Evolutionary conservation across 75 land plant species (phyloP).

Genomic region (Larix kaempferi): DNA sequence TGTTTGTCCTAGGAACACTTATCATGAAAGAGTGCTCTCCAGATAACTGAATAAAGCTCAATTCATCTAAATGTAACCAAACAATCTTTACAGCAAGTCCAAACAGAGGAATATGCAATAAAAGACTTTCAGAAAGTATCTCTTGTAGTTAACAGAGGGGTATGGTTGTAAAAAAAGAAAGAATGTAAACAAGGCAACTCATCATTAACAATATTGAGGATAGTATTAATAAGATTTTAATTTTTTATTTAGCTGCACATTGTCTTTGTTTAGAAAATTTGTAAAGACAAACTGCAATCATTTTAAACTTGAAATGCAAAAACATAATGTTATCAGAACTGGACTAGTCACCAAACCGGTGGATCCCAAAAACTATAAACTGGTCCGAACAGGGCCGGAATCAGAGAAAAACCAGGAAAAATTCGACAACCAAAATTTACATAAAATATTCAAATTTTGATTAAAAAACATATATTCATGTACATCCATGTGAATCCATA

Average conservation of each 20-base stretch:
- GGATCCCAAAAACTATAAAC: too few relatives aligned
- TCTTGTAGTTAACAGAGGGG: background rate
- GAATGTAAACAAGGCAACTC: background rate
- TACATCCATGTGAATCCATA: too few relatives aligned
- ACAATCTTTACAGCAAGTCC: background rate
- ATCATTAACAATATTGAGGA: background rate
- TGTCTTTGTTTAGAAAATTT: background rate
- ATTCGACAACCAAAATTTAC: too few relatives aligned
- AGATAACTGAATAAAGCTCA: background rate
- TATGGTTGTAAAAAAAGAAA: background rate
- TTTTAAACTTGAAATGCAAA: too few relatives aligned
- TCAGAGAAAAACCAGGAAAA: too few relatives aligned
- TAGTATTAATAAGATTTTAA: background rate
- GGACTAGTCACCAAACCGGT: too few relatives aligned
- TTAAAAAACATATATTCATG: too few relatives aligned
- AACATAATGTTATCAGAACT: too few relatives aligned
- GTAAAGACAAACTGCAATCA: background rate
- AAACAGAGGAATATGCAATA: background rate
- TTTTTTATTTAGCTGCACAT: background rate
- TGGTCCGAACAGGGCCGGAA: too few relatives aligned
- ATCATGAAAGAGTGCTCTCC: background rate
- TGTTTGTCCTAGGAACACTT: background rate
- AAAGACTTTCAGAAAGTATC: background rate
- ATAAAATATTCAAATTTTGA: too few relatives aligned
- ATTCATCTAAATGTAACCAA: background rate